Conservation (phyloP, 805 yeast genomes). For the Blastobotrys americana region DNA sequence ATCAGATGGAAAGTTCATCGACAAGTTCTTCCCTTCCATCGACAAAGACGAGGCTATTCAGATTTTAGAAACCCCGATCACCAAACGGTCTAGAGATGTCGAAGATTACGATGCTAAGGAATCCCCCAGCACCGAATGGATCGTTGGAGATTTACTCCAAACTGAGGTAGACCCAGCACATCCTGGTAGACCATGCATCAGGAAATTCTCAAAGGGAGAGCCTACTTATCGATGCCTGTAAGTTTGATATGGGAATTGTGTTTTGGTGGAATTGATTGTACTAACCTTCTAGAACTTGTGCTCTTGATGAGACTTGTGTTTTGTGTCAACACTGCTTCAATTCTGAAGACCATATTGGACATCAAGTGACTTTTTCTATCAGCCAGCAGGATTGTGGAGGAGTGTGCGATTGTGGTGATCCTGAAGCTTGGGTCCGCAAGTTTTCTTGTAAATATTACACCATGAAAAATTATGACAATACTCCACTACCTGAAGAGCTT, state of each 20-base stretch:
- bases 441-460: conserved; percentile 43
- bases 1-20: conserved; percentile 35
- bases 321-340: conserved; percentile 72
- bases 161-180: conserved; percentile 37
- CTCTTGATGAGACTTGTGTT: conserved; percentile 77
- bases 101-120: conserved; percentile 13
- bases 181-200: conserved; percentile 63
- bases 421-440: conserved; percentile 65
- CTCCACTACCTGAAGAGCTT: conserved; percentile 40
- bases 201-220: conserved; percentile 68
- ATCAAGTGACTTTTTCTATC: conserved; percentile 57
- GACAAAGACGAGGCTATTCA: conserved; percentile 1
- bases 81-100: conserved; percentile 16
- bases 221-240: conserved; percentile 64
- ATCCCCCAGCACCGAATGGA: conserved; percentile 12
- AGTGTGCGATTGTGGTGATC: conserved; percentile 85
- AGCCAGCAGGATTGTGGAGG: conserved; percentile 61
- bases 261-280: not conserved
- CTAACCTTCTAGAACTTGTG: conserved; percentile 46
- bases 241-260: conserved; percentile 8
- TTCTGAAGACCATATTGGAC: conserved; percentile 62
- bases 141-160: conserved; percentile 20
- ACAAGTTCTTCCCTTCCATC: conserved; percentile 32
- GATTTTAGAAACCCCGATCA: not conserved
- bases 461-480: conserved; percentile 25